Conservation (phyloP, 2,329 filamentous ascomycete species). For the Leptographium flavum region DNA sequence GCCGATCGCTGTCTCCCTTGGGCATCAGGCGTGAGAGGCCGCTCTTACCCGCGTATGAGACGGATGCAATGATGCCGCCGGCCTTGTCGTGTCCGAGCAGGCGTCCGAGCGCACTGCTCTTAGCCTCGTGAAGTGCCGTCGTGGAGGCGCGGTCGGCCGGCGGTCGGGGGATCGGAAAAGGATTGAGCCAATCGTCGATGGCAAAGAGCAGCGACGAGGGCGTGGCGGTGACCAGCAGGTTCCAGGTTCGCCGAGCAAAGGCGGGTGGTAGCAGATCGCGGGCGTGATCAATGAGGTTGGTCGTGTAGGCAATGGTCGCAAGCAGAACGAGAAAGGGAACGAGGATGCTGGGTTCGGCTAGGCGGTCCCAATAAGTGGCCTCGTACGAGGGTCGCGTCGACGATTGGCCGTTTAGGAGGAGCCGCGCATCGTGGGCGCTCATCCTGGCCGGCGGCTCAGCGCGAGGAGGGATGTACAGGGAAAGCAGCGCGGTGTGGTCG, state of each 20-base stretch:
- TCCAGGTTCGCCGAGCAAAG: constrained; percentile 35
- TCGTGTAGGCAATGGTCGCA: constrained; percentile 21
- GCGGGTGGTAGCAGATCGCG: constrained; percentile 20
- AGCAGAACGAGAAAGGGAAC: constrained; percentile 20
- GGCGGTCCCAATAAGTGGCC: constrained; percentile 16
- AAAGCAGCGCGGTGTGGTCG: neutral
- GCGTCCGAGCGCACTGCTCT: constrained; percentile 50
- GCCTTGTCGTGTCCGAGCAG: constrained; percentile 44
- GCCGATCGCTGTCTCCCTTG: constrained; percentile 29
- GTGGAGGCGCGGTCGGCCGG: constrained; percentile 1
- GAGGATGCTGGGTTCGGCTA: constrained; percentile 21
- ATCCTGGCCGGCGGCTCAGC: constrained; percentile 16
- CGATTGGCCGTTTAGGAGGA: constrained; percentile 13
- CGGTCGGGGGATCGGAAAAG: constrained; percentile 25
- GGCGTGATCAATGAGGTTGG: constrained; percentile 12
- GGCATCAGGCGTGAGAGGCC: constrained; percentile 11
- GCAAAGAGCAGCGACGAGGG: constrained; percentile 44
- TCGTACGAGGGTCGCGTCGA: constrained; percentile 13
- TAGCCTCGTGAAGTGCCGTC: constrained; percentile 34
- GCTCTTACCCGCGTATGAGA: constrained; percentile 43
- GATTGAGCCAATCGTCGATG: constrained; percentile 39
- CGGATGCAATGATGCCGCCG: constrained; percentile 38
- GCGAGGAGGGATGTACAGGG: too few species aligned
- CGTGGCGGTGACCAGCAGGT: constrained; percentile 39
- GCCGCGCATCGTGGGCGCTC: constrained; percentile 19